A percentile compares a stretch with the other conserved stretches of the same genome.
phyloP scores from a whole-genome alignment of 108 stramenopile genomes.

The Skeletonema grethae region DNA sequence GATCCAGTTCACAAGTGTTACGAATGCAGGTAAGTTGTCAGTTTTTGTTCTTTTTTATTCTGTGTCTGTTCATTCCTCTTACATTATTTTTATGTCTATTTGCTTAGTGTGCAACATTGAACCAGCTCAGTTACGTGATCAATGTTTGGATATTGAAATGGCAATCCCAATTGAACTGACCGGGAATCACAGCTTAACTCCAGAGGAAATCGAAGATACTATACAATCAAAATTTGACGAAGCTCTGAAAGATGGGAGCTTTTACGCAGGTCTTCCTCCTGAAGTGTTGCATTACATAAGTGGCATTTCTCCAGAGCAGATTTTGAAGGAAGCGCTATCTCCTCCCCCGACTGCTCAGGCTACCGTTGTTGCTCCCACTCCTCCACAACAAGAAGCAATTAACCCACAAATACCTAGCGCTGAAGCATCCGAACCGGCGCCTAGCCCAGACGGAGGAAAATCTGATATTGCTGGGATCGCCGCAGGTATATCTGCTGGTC shows the following conservation, averaged over 20 bases:
- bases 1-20: neutral
- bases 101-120: neutral
- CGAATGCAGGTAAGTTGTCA: neutral
- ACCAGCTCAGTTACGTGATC: neutral
- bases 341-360: neutral
- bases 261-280: neutral
- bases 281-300: neutral
- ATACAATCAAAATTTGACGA: neutral
- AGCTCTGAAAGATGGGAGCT: slow-evolving; percentile 8
- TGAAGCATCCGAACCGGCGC: neutral
- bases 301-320: neutral
- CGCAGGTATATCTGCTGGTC: slow-evolving; percentile 11
- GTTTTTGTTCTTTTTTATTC: neutral
- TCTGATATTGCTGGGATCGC: slow-evolving; percentile 25
- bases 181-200: neutral
- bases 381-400: neutral
- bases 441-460: neutral
- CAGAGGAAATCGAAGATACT: neutral
- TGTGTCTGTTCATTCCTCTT: neutral
- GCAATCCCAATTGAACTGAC: neutral
- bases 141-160: slow-evolving; percentile 5
- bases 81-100: neutral
- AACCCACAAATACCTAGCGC: neutral
- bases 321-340: neutral
- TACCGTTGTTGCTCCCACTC: neutral